A percentile compares a stretch with the other conserved stretches of the same genome.
phyloP scores from a whole-genome alignment of 805 yeast genomes.

The Groenewaldozyma tartarivorans region DNA sequence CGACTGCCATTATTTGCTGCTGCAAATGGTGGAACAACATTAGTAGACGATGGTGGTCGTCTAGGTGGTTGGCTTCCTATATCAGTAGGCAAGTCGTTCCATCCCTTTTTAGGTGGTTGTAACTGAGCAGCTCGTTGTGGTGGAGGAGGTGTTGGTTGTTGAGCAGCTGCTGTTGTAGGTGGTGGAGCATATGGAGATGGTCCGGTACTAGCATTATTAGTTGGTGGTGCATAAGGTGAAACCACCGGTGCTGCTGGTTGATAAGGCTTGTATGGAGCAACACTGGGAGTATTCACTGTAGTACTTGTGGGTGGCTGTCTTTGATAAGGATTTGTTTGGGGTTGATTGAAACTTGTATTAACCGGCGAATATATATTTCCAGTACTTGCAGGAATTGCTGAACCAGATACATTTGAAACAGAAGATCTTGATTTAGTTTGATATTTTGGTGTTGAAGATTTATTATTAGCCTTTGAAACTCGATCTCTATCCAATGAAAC shows the following conservation, averaged over 20 bases:
- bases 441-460: constrained; percentile 8
- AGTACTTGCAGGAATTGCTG: constrained; percentile 4
- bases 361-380: too few species aligned
- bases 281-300: background rate
- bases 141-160: constrained; percentile 19
- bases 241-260: constrained; percentile 16
- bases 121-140: constrained; percentile 21
- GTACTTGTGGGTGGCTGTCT: constrained; percentile 8
- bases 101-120: constrained; percentile 18
- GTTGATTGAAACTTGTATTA: too few species aligned
- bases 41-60: constrained; percentile 22
- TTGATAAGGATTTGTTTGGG: constrained; percentile 14
- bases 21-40: constrained; percentile 5
- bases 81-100: constrained; percentile 23
- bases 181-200: constrained; percentile 17
- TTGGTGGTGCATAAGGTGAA: constrained; percentile 12
- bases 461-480: constrained; percentile 54
- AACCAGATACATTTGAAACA: constrained; percentile 7
- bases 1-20: constrained; percentile 2
- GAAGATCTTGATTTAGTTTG: constrained; percentile 11
- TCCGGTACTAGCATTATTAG: constrained; percentile 12
- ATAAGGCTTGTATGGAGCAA: background rate
- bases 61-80: constrained; percentile 12
- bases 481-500: constrained; percentile 68
- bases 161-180: constrained; percentile 7